Percentiles rank a stretch among this genome's conserved stretches.
These are phyloP conservation scores for Yamadazyma atmosphaerica DNA, from an alignment of 1,139 yeast genomes.

Conservation along the genomic window DNA sequence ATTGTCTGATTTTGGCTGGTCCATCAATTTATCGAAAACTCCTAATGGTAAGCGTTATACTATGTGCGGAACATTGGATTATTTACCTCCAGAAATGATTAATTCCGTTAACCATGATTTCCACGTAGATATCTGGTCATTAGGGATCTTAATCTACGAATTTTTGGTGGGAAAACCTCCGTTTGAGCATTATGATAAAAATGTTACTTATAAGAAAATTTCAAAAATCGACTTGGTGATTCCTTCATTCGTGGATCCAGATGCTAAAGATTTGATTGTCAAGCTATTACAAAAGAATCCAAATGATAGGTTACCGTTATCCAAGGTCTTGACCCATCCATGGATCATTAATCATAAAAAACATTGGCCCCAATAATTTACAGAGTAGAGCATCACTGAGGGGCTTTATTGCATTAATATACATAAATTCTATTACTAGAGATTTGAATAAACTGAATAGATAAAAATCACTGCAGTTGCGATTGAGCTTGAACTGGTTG, in stretches of 20 bases:
- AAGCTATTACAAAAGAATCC: conserved; percentile 68
- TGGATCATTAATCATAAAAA: conserved; percentile 74
- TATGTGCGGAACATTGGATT: conserved; percentile 93
- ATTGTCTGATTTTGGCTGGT: conserved; percentile 96
- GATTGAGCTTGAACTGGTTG: conserved; percentile 2
- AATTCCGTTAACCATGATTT: conserved; percentile 78
- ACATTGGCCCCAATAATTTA: conserved; percentile 32
- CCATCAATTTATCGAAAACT: conserved; percentile 43
- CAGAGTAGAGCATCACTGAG: too few relatives aligned
- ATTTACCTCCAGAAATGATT: conserved; percentile 94
- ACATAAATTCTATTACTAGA: conserved; percentile 1
- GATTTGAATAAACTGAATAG: too few relatives aligned
- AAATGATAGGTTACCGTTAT: conserved; percentile 57
- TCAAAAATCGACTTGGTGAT: conserved; percentile 72
- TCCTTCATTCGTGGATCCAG: conserved; percentile 67
- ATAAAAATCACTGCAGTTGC: background rate
- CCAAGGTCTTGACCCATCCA: conserved; percentile 69
- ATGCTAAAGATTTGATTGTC: conserved; percentile 75
- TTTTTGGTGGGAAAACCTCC: conserved; percentile 89
- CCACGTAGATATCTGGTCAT: conserved; percentile 88
- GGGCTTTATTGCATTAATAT: conserved; percentile 4
- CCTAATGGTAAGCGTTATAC: conserved; percentile 56
- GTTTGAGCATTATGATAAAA: conserved; percentile 76
- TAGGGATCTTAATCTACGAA: conserved; percentile 86
- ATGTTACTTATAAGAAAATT: conserved; percentile 77